Percentiles rank a stretch among this genome's conserved stretches.
Evolutionary conservation across 345 rosid genomes (phyloP).

Genomic region (Cardiospermum halicacabum): DNA sequence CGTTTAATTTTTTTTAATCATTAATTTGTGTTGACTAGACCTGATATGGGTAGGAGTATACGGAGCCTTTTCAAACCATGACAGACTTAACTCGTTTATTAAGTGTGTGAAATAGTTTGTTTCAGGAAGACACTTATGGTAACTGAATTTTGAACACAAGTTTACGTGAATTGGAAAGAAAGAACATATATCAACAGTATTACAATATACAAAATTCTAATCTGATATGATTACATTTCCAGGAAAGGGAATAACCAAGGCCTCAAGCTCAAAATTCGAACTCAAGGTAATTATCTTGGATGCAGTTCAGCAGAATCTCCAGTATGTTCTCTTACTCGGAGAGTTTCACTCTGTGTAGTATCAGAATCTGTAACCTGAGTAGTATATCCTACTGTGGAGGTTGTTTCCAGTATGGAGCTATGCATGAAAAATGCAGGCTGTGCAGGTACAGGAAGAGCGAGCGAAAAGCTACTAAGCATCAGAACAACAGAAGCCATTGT

Average conservation of each 20-base stretch:
- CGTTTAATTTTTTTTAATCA: too few species aligned
- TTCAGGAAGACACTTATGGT: not conserved
- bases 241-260: not conserved
- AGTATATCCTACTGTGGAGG: not conserved
- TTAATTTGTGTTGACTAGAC: too few species aligned
- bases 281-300: slow-evolving; percentile 9
- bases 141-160: not conserved
- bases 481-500: slow-evolving; percentile 32
- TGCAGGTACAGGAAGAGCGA: slow-evolving; percentile 29
- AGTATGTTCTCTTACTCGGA: slow-evolving; percentile 3
- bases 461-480: slow-evolving; percentile 34
- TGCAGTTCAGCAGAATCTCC: slow-evolving; percentile 21
- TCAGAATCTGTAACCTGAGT: not conserved
- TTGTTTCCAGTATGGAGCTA: slow-evolving; percentile 8
- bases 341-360: not conserved
- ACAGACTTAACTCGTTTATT: too few species aligned
- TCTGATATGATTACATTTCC: not conserved
- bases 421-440: slow-evolving; percentile 23
- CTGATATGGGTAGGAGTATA: too few species aligned
- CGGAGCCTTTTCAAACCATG: too few species aligned
- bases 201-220: not conserved
- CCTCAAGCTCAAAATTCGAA: not conserved
- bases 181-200: not conserved
- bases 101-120: too few species aligned
- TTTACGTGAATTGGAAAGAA: not conserved